Evolutionary conservation across 805 yeast species (phyloP).

Genomic region (Cyberlindnera mississippiensis): DNA sequence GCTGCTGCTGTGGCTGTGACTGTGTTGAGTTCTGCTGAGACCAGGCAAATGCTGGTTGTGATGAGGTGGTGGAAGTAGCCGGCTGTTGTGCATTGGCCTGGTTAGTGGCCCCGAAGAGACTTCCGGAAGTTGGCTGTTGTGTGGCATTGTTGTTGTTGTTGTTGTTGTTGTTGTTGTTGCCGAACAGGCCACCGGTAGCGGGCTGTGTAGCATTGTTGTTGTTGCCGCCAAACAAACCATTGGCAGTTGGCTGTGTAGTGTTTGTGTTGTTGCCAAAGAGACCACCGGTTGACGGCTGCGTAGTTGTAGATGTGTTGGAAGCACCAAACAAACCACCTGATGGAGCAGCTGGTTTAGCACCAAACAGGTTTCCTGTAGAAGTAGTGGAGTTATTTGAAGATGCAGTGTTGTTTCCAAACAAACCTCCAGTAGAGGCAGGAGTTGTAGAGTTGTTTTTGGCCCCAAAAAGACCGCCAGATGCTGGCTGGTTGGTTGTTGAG

Average conservation of each 20-base stretch:
- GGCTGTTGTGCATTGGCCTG: constrained; percentile 7
- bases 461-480: constrained; percentile 16
- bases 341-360: constrained; percentile 15
- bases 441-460: constrained; percentile 16
- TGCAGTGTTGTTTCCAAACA: constrained; percentile 13
- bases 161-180: constrained; percentile 3
- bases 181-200: constrained; percentile 10
- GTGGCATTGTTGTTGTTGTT: constrained; percentile 8
- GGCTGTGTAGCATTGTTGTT: constrained; percentile 7
- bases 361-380: constrained; percentile 16
- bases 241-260: constrained; percentile 10
- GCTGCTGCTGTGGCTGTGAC: constrained; percentile 31
- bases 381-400: constrained; percentile 7
- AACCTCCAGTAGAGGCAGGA: neutral
- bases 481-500: neutral
- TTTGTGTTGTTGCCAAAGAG: constrained; percentile 30
- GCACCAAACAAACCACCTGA: constrained; percentile 33
- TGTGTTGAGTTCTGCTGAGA: constrained; percentile 20
- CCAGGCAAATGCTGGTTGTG: constrained; percentile 27
- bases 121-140: constrained; percentile 3
- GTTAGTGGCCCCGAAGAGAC: constrained; percentile 2
- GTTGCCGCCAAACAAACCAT: constrained; percentile 32
- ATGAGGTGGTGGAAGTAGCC: constrained; percentile 24
- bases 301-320: constrained; percentile 9
- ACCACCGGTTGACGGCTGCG: constrained; percentile 29